Evolutionary conservation across 2,329 filamentous ascomycete genomes (phyloP), one percentile per base, ranked within the genome.

Genomic region (Calonectria montana): DNA sequence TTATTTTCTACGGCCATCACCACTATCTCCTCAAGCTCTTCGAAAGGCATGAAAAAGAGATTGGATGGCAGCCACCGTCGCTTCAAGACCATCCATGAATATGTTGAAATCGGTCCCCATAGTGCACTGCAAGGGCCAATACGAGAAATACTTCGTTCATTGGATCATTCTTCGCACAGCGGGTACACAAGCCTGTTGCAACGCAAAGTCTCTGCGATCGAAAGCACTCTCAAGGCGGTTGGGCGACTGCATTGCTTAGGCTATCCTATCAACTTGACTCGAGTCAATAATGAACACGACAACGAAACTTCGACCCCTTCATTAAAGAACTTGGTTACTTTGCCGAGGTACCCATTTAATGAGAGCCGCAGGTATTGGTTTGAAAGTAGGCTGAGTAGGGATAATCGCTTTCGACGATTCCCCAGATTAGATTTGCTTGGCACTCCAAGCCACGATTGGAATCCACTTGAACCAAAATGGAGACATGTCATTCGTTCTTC

Each of bases 51-150:
- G 21, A 27, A 23, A 7, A 59, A 59, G 35, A 47, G 47, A n/a
- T 15, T 64, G 12, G 39, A 47, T 23, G 61, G 61, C 0, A 55
- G 47, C 15, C 63, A 65, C n/a, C 47, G 50, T 23, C 27, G 41
- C 9, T 35, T 64, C 25, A 21, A 25, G 16, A n/a, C 10, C 4
- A 23, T 35, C 23, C 29, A 59, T 25, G 55, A 62, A 45, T 23
- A 53, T 15, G 10, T 70, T 16, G 68, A 70, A 43, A 43, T 70
- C 53, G 63, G 68, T 10, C 63, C 68, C 13, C 68, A 70, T 25
- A 29, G 21, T n/a, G 50, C 63, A 1, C 63, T 70, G 1, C 23
- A 35, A 4, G 68, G 68, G 1, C 68, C 63, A 18, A 67, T 70
- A 13, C 23, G 21, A 9, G 29, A 57, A 7, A 67, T 43, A 21